Evolutionary conservation across 2,329 filamentous ascomycete species (phyloP), one percentile per base, ranked within the genome.

Genomic region (Sphaceloma murrayae): DNA sequence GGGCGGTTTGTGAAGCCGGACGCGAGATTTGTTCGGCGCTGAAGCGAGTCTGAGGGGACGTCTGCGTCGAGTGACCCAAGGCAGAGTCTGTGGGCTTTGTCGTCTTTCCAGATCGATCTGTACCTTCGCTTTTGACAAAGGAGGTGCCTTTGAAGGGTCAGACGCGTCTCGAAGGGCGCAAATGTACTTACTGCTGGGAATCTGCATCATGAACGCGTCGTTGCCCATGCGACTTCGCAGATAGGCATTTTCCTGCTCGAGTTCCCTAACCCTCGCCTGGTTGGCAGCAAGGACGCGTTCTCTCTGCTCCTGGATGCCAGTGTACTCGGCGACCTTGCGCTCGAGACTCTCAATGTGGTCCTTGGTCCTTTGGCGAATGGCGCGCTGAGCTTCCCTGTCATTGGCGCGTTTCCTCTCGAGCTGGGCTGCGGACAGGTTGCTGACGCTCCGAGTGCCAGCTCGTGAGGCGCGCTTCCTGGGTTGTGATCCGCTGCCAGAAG

Each of bases 381-480:
- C 73, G 51, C 73, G 66, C 55, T 77, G 74, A 44, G 74, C 73
- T 58, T 77, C 74, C 49, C 74, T 66, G 56, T 77, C 74, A 56
- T 77, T 77, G 49, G 74, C 74, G 48, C 74, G 65, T 57, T 77
- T 77, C 40, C 74, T 63, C 53, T 77, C 74, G 38, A 77, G 62
- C 53, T 77, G 74, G 47, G 74, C 73, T 22, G 70, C 67, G 11
- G 73, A 74, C 45, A 77, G 62, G 7, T 71, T 72, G 27, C 69
- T 70, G 31, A 77, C 74, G 56, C 72, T 76, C 47, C 74, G 68
- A 33, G 72, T 73, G 8, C 73, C 73, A 26, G 72, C 70, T 56
- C 73, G 65, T 34, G 73, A 73, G 13, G 67, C 65, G 29, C 69
- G 60, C 53, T 69, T 67, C 58, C 69, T 70, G 17, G 45, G 24